Percentiles rank a stretch among this genome's conserved stretches.
Conservation (phyloP, 1,284 basidiomycete species). For the Irpex sp. region DNA sequence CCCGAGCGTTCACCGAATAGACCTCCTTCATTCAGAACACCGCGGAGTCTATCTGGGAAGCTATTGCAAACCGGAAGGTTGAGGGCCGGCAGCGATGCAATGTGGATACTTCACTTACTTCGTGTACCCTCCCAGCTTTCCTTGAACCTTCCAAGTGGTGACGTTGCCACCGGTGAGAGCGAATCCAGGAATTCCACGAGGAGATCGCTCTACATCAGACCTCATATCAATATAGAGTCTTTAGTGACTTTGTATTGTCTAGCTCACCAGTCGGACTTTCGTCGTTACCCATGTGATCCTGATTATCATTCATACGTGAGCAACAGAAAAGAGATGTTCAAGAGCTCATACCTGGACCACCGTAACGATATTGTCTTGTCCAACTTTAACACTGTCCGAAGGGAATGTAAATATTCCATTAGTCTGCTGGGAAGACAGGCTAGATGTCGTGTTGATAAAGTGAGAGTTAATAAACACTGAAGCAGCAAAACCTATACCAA, state of each 20-base stretch:
- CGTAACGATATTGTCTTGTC: slow-evolving; percentile 79
- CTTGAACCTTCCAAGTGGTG: slow-evolving; percentile 83
- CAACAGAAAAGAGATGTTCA: too few relatives aligned
- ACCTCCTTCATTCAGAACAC: slow-evolving; percentile 84
- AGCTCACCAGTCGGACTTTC: slow-evolving; percentile 60
- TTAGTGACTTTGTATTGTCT: too few relatives aligned
- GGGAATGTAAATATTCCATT: slow-evolving; percentile 75
- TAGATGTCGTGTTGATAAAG: slow-evolving; percentile 78
- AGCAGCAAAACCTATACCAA: too few relatives aligned
- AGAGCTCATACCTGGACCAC: too few relatives aligned
- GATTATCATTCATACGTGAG: too few relatives aligned
- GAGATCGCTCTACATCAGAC: slow-evolving; percentile 57
- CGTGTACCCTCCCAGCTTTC: slow-evolving; percentile 82
- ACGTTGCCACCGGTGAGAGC: slow-evolving; percentile 67
- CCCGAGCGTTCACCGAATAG: slow-evolving; percentile 82
- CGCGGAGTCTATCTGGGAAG: slow-evolving; percentile 76
- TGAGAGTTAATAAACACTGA: slow-evolving; percentile 84
- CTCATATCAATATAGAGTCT: too few relatives aligned
- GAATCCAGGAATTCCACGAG: slow-evolving; percentile 85
- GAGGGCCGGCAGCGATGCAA: background rate
- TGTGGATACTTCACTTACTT: slow-evolving; percentile 43
- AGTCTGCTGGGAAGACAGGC: slow-evolving; percentile 65
- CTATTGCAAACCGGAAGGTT: slow-evolving; percentile 35
- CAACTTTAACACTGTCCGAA: slow-evolving; percentile 50
- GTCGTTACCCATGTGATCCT: slow-evolving; percentile 87